Percentiles rank a stretch among this genome's conserved stretches.
Conservation (phyloP, 805 yeast species). For the Saturnispora mendoncae region DNA sequence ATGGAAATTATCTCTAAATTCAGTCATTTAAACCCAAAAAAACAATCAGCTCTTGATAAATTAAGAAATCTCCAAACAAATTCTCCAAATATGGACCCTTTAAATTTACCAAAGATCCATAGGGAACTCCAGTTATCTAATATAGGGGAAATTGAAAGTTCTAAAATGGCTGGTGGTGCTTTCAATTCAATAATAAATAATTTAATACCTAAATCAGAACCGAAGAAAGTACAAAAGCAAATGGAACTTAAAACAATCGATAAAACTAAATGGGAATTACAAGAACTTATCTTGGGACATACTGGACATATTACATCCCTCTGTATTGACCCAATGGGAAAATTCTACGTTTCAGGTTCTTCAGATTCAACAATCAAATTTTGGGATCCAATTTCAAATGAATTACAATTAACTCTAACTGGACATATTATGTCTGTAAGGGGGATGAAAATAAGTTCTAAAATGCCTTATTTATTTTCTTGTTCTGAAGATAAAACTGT, state of each 20-base stretch:
- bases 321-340: conserved; percentile 75
- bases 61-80: not conserved
- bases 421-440: conserved; percentile 91
- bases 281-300: conserved; percentile 77
- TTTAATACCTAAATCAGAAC: not conserved
- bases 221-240: not conserved
- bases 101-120: conserved; percentile 1
- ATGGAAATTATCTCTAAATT: not conserved
- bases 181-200: conserved; percentile 1
- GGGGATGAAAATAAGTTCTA: conserved; percentile 58
- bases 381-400: conserved; percentile 78
- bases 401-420: conserved; percentile 64
- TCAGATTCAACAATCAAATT: conserved; percentile 81
- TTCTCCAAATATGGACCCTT: not conserved
- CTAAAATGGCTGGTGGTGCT: no score
- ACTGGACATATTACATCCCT: conserved; percentile 87
- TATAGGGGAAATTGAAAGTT: no score
- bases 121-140: no score
- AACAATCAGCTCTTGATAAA: not conserved
- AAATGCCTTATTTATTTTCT: conserved; percentile 83
- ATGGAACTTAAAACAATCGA: not conserved
- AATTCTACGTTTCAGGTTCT: conserved; percentile 90
- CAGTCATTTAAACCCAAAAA: not conserved
- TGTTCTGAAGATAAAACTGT: conserved; percentile 91
- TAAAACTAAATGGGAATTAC: conserved; percentile 54